phyloP scores from a whole-genome alignment of 305 asterid genomes.

The Solanum hybrid region DNA sequence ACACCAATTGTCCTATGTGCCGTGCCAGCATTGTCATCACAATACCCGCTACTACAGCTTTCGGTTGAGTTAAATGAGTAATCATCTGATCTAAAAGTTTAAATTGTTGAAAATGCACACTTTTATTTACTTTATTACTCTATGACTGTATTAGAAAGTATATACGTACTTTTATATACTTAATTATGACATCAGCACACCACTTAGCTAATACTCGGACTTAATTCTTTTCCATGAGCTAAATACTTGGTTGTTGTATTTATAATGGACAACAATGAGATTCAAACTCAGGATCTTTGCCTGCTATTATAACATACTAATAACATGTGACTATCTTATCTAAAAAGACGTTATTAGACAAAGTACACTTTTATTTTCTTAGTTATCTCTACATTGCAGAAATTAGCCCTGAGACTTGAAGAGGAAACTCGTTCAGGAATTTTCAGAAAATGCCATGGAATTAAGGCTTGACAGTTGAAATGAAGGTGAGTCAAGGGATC shows the following conservation, averaged over 20 bases:
- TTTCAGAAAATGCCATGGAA: background rate
- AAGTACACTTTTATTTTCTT: background rate
- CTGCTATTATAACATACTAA: background rate
- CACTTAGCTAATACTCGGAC: background rate
- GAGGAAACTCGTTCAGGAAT: conserved; percentile 12
- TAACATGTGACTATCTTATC: background rate
- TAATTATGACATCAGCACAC: too few relatives aligned
- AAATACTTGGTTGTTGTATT: background rate
- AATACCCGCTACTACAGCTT: background rate
- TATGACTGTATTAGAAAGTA: background rate
- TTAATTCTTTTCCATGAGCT: background rate
- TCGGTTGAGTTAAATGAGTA: background rate
- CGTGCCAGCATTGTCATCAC: background rate
- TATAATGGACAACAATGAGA: background rate
- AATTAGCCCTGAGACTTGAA: conserved; percentile 15
- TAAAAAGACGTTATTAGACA: background rate
- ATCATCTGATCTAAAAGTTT: background rate
- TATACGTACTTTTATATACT: background rate
- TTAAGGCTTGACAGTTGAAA: background rate
- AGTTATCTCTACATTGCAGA: background rate
- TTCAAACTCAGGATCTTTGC: background rate
- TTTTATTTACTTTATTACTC: background rate
- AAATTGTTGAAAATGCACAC: background rate
- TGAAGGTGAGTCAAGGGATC: background rate
- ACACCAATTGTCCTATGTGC: conserved; percentile 3